Evolutionary conservation across 83 land plant species (phyloP).

Genomic region (Larix sibirica): DNA sequence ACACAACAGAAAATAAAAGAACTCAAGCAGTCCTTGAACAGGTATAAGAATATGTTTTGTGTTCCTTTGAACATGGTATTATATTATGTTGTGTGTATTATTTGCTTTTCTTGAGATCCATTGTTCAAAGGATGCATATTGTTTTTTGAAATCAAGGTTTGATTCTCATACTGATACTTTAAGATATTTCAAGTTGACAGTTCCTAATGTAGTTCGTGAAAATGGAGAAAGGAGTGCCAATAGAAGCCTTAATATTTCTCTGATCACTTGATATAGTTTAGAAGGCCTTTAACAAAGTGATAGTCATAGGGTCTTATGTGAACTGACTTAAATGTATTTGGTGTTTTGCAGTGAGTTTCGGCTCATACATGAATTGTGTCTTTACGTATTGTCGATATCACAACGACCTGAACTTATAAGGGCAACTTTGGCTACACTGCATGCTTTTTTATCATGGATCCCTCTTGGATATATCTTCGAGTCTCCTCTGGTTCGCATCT

Average conservation of each 20-base stretch:
- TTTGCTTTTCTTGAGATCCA: no score
- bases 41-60: constrained; percentile 37
- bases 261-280: no score
- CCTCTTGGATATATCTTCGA: constrained; percentile 97
- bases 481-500: constrained; percentile 80
- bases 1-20: constrained; percentile 98
- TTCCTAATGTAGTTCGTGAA: no score
- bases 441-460: constrained; percentile 98
- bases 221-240: no score
- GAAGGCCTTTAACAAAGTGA: no score
- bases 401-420: constrained; percentile 94
- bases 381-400: constrained; percentile 90
- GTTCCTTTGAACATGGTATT: background rate
- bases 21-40: constrained; percentile 92
- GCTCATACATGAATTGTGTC: constrained; percentile 97
- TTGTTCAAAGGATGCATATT: no score
- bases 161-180: no score
- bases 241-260: no score
- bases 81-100: background rate
- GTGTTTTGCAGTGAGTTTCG: constrained; percentile 86
- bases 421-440: constrained; percentile 90
- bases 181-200: no score
- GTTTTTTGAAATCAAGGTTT: no score
- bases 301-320: background rate
- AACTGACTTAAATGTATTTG: constrained; percentile 1